Percentiles rank a stretch among this genome's conserved stretches.
phyloP scores from a whole-genome alignment of 139 green algal species.

The Chlamydomonas asymmetrica region DNA sequence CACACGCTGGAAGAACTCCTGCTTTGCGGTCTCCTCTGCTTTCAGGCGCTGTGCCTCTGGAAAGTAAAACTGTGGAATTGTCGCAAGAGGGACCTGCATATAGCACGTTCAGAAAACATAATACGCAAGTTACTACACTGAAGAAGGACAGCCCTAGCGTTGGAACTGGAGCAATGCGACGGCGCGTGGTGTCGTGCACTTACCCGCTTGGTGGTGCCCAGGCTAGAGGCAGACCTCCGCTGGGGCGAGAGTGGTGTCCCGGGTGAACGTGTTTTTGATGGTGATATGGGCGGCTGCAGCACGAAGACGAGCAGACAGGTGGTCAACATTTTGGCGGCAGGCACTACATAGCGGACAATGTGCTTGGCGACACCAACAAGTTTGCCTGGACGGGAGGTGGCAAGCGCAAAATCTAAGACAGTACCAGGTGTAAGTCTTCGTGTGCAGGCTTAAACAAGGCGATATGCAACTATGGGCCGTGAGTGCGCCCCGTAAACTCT shows the following conservation, averaged over 20 bases:
- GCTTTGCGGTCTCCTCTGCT: not conserved
- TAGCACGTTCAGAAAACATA: conserved; percentile 7
- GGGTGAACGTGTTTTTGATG: conserved; percentile 70
- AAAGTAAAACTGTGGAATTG: conserved; percentile 89
- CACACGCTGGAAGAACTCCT: conserved; percentile 39
- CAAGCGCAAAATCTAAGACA: too few relatives aligned
- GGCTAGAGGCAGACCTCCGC: conserved; percentile 28
- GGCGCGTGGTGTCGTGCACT: too few relatives aligned
- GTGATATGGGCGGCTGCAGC: conserved; percentile 84
- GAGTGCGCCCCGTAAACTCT: too few relatives aligned
- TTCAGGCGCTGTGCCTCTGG: conserved; percentile 22
- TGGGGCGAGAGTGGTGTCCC: conserved; percentile 58
- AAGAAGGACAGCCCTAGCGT: not conserved
- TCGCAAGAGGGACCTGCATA: conserved; percentile 27
- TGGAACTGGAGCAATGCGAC: too few relatives aligned
- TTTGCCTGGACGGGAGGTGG: too few relatives aligned
- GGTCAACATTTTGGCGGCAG: not conserved
- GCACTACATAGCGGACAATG: too few relatives aligned
- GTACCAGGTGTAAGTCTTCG: too few relatives aligned
- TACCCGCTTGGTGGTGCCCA: conserved; percentile 45
- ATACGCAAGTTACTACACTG: conserved; percentile 1
- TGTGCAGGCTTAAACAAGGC: too few relatives aligned
- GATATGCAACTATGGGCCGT: too few relatives aligned
- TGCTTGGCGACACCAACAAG: too few relatives aligned
- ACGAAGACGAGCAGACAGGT: not conserved